phyloP scores from a whole-genome alignment of 306 rosid species.

The Acacia confusa region DNA sequence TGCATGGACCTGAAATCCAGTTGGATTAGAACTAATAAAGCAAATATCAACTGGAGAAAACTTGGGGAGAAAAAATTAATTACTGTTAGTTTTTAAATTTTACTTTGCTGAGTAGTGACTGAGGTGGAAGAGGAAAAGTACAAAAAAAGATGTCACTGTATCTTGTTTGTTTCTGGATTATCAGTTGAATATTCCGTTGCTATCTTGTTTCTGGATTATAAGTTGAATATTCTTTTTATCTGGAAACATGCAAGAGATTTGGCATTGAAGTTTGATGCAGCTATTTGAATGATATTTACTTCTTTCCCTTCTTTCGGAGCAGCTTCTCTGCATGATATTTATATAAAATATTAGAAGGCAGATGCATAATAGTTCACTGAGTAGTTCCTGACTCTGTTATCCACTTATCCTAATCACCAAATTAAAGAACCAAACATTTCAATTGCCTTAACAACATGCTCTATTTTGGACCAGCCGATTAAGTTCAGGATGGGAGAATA shows the following conservation, averaged over 20 bases:
- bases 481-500: constrained; percentile 11
- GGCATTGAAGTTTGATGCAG: no score
- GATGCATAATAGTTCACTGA: no score
- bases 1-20: not conserved
- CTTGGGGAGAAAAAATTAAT: constrained; percentile 11
- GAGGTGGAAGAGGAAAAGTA: constrained; percentile 14
- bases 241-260: no score
- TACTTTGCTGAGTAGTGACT: not conserved
- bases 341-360: no score
- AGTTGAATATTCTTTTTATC: no score
- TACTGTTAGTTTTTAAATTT: not conserved
- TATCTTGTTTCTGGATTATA: no score
- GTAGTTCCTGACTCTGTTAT: constrained; percentile 5
- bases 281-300: no score
- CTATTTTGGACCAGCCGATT: constrained; percentile 18
- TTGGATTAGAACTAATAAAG: constrained; percentile 41
- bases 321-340: no score
- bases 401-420: constrained; percentile 6
- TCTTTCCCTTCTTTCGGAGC: no score
- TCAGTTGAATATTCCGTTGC: no score
- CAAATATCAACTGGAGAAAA: constrained; percentile 24
- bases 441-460: constrained; percentile 1
- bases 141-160: constrained; percentile 22
- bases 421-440: constrained; percentile 5
- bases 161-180: constrained; percentile 24